Evolutionary conservation across 495 filamentous ascomycete species (phyloP), one percentile per base, ranked within the genome.

Genomic region (Astrothelium macrocarpum): DNA sequence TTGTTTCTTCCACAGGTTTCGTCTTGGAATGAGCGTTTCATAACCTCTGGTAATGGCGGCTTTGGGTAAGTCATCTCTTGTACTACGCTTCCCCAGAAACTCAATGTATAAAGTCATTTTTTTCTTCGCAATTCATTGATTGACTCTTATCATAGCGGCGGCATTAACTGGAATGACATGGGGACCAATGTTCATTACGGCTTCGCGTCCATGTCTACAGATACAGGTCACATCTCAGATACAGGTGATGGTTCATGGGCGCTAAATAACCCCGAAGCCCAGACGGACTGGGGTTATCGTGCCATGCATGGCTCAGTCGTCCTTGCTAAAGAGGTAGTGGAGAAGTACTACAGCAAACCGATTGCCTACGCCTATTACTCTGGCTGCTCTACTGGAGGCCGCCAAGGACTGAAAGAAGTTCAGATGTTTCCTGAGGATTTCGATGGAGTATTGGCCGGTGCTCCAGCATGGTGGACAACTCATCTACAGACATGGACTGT

Each of bases 381-480:
- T 14, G 81, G 81, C 20, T 87, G 83, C 71, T 85, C 82, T 0
- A 83, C 80, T 0, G 84, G 84, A 36, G 85, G 85, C 2, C 74
- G 82, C 0, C 82, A 85, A 65, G 84, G 83, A 2, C 64, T 85
- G 1, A 80, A 80, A 53, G 76, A 79, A 4, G 75, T 81, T 1
- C 76, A 86, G 65, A 71, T 74, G 61, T 84, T 76, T 34, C 82
- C 83, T 1, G 75, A 78, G 4, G 80, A 79, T 65, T 85, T 88
- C 64, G 87, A 91, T 71, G 88, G 88, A 29, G 82, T 87, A 2
- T 74, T 90, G 7, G 80, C 82, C 23, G 86, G 85, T 2, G 78
- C 84, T 10, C 82, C 75, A n/a, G 74, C 76, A 1, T 77, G 75
- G 82, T 76, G 81, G 74, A 82, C 78, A 0, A 72, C 68, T 9